Base-by-base conservation (phyloP, 805 yeast species). In the Wickerhamomyces bisporus region DNA sequence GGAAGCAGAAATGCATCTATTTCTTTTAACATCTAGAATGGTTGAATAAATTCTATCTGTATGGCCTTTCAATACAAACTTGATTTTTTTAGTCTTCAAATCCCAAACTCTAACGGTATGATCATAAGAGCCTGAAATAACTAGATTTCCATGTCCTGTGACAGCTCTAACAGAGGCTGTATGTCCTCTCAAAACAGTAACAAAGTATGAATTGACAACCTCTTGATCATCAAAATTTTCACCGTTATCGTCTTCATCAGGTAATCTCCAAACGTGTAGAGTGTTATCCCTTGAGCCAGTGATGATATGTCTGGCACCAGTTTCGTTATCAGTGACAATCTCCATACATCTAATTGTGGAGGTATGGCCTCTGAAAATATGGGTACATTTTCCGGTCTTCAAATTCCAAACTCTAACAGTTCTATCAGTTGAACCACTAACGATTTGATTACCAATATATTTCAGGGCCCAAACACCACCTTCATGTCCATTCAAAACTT, bases 401-500 rank as follows among this genome's bases (percentile, higher is more conserved):
- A 89, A 78, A 56, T 89, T 86, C 98, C 98, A 93, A 5, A 93
- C 79, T 41, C 98, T 73, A 3, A 93, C 95, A 0, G 95, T 81
- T 49, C 96, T 74, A 62, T 93, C 98, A 0, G 97, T 91, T 2
- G 96, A 83, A 0, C 98, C 98, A 42, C 94, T 84, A 1, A 91
- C 95, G 32, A 93, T 68, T 8, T 88, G 86, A 51, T 81, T 78
- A 17, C 86, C 88, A 38, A 75, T 70, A 55, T 88, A 89, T 61
- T 91, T 87, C 57, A 93, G 70, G 1, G 98, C 98, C 98, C 98
- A 93, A 5, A 93, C 98, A 28, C 98, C 98, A 32, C 98, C 98
- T 38, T 84, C 95, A 56, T 93, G 98, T 7, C 96, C 97, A 30
- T 71, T 68, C 31, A 93, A 68, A 6, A 79, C 78, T 30, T 73